Evolutionary conservation across 371 early-diverging fungal species (phyloP), one percentile per base, ranked within the genome.

Genomic region (Blastocladiella emersonii): DNA sequence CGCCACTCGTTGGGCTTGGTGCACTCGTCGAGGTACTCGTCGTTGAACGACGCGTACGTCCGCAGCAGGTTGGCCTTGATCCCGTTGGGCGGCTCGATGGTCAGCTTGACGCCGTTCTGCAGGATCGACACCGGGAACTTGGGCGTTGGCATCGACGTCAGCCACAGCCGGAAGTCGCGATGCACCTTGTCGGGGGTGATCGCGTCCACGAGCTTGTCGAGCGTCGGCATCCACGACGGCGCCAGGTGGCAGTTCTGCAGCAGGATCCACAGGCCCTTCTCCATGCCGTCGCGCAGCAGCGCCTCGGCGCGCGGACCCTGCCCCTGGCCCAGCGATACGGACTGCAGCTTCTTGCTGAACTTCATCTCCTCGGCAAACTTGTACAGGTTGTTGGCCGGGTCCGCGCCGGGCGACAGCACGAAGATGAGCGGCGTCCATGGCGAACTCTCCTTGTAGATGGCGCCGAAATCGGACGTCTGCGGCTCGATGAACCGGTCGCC

Each of bases 341-440:
- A 67, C 15, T 69, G 66, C 23, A 81, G 68, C 65, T 76, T 74
- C 66, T 81, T 79, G 37, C 74, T 70, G 64, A 81, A 76, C 39
- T 76, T 64, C 78, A 77, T 76, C 64, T 81, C 81, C 61, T 81
- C 80, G 15, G 80, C 79, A 67, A 79, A 81, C 60, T 78, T 77
- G 68, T 77, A 79, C 39, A 81, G 66, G 10, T 76, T 68, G 25
- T 61, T 71, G 34, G 81, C 80, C 1, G 81, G 81, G 63, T 81
- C 81, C 4, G 81, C 80, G 30, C 81, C 81, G 15, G 81, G 75
- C 23, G 78, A 78, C n/a, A 81, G 67, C 49, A 81, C 79, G 63
- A 81, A 81, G 39, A 81, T 78, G 17, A 81, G 66, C 6, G 81
- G 81, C 21, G 76, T 71, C 25, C 56, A 68, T 25, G 79, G 74